Base-by-base conservation (phyloP, 768 basidiomycete genomes). In the Auricularia sp. region DNA sequence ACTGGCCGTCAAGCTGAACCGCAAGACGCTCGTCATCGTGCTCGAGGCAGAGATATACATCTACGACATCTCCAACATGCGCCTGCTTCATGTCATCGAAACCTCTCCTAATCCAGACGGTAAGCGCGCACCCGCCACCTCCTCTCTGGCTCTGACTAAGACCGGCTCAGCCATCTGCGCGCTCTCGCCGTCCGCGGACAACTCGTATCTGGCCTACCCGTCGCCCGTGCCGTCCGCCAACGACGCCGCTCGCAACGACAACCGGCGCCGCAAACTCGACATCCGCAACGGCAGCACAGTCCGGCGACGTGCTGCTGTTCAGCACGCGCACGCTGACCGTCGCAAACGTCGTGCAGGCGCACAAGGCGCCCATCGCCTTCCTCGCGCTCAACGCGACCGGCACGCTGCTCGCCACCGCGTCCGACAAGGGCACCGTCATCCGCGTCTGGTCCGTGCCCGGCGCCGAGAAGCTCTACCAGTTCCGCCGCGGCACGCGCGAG, bases 31-130 rank as follows among this genome's bases (percentile, higher is more conserved):
- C 58, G 92, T 98, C 36, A 94, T 99, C 70, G 90, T 98, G 5
- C 84, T 99, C 61, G 97, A 98, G 73, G 84, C 84, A n/a, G 95
- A 98, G 75, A 98, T 99, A 58, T 99, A 99, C 79, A 94, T 98
- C 62, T 98, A 98, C 73, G 97, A 99, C 74, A 98, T 98, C 71
- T 92, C 89, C 61, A 99, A 98, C 69, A 98, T 99, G 97, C 88
- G 94, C 65, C 82, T 99, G 34, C 77, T 97, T 45, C 96, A 98
- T 75, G 96, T 98, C 47, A 95, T 98, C 56, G 97, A 99, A 78
- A 98, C 97, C 0, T 88, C 91, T 7, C 85, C 92, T 0, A 99
- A 99, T 74, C 94, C 96, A 2, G 90, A 97, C 72, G 95, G 95
- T 93, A 65, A 66, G 75, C 69, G 76, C 74, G 3, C 34, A 21